Conservation (phyloP, 2,329 filamentous ascomycete species). For the Penicillium sp. region DNA sequence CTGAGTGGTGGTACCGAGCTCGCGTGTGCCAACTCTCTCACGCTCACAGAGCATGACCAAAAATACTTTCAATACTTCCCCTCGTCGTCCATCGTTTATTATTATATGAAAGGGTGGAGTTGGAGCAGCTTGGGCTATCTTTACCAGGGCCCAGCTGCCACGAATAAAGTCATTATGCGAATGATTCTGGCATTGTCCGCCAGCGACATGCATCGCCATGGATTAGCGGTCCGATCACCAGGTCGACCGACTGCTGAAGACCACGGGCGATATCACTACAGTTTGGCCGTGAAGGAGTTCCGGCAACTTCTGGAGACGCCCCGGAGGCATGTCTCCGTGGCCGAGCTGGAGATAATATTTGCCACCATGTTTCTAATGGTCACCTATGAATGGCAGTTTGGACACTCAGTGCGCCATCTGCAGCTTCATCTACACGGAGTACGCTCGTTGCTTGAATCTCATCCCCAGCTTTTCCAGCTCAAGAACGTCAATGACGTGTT, state of each 20-base stretch:
- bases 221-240: slow-evolving; percentile 24
- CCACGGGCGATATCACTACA: slow-evolving; percentile 36
- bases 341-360: slow-evolving; percentile 36
- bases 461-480: slow-evolving; percentile 32
- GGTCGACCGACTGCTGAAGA: slow-evolving; percentile 31
- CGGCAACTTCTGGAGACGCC: slow-evolving; percentile 34
- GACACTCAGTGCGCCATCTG: slow-evolving; percentile 33
- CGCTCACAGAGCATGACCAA: slow-evolving; percentile 34
- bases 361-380: slow-evolving; percentile 40
- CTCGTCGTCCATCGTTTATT: slow-evolving; percentile 33
- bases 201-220: slow-evolving; percentile 38
- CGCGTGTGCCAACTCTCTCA: slow-evolving; percentile 35
- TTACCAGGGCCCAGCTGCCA: slow-evolving; percentile 35
- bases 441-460: slow-evolving; percentile 36
- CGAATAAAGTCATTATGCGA: slow-evolving; percentile 40
- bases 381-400: slow-evolving; percentile 38
- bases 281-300: slow-evolving; percentile 38
- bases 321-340: slow-evolving; percentile 24
- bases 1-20: slow-evolving; percentile 20
- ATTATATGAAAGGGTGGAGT: slow-evolving; percentile 39
- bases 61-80: slow-evolving; percentile 37
- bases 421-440: slow-evolving; percentile 39
- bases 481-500: slow-evolving; percentile 32
- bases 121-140: slow-evolving; percentile 41
- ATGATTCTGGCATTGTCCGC: slow-evolving; percentile 41